Evolutionary conservation across 768 basidiomycete species (phyloP), one percentile per base, ranked within the genome.

Genomic region (Sarcomyxa edulis): DNA sequence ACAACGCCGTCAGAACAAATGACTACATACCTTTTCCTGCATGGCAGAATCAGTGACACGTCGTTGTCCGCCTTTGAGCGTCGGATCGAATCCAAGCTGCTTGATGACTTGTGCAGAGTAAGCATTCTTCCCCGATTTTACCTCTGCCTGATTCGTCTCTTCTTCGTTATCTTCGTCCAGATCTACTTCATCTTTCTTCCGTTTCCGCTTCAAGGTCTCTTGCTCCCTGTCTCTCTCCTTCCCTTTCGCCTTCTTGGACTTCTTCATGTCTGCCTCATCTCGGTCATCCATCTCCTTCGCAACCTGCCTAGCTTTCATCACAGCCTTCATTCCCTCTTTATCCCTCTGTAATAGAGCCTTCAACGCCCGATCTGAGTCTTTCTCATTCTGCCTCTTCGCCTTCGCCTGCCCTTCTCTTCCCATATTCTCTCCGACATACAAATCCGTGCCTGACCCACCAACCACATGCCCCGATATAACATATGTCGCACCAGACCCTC

Each of bases 401-500:
- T 72, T 84, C 14, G 84, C 84, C 50, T 91, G 86, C 2, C 83
- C 82, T 38, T 84, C 84, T 12, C 92, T 69, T 1, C 91, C 91
- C 26, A 93, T 66, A 41, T 66, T 78, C 59, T 95, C 93, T 1
- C 69, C 54, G 3, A 80, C 53, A 45, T 74, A 81, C 48, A 84
- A 49, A 2, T 46, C 59, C 19, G 54, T 42, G 21, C 52, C 54
- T 2, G 62, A 54, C 14, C 71, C 76, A 22, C 73, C 69, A 7
- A 92, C 71, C 37, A 90, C 66, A 42, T 89, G 86, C 2, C 91
- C 89, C 0, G 81, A 80, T 15, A 94, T 69, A 30, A 95, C 69
- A 51, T 95, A 96, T 6, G 90, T 89, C 37, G 81, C 62, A 11
- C 60, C 59, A n/a, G 46, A 49, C 4, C 59, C 53, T 7, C 52